A percentile compares a stretch with the other conserved stretches of the same genome.
Conservation (phyloP, 495 filamentous ascomycete genomes). For the Penicillium soppii region DNA sequence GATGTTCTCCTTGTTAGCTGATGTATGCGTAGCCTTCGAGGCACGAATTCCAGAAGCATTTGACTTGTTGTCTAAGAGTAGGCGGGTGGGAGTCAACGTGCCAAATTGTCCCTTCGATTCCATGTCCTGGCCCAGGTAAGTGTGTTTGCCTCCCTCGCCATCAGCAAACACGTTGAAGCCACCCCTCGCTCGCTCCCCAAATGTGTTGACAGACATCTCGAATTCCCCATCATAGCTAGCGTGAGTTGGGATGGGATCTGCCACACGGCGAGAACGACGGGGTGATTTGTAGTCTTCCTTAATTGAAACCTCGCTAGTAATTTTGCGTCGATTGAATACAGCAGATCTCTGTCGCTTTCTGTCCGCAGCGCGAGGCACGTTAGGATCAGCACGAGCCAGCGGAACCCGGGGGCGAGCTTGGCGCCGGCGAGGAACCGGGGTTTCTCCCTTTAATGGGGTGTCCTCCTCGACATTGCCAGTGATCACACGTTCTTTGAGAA, state of each 20-base stretch:
- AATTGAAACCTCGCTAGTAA: not conserved
- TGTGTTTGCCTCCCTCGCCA: constrained; percentile 6
- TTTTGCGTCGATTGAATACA: constrained; percentile 2
- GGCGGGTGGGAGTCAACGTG: constrained; percentile 22
- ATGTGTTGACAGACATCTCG: constrained; percentile 21
- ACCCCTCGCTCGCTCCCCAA: constrained; percentile 18
- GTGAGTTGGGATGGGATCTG: constrained; percentile 5
- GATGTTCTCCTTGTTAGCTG: constrained; percentile 43
- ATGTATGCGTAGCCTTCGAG: constrained; percentile 2
- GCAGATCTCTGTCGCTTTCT: constrained; percentile 22
- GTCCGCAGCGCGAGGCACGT: constrained; percentile 28
- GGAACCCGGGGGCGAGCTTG: constrained; percentile 24
- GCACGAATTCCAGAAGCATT: constrained; percentile 11
- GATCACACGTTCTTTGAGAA: constrained; percentile 57
- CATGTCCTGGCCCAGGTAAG: constrained; percentile 10
- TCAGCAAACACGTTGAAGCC: constrained; percentile 42
- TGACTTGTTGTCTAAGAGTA: constrained; percentile 21
- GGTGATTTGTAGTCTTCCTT: not conserved
- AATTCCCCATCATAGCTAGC: constrained; percentile 32
- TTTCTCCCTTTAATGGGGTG: constrained; percentile 49
- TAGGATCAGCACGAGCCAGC: constrained; percentile 32
- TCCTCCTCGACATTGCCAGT: constrained; percentile 54
- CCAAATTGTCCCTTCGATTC: constrained; percentile 7
- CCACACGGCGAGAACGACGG: constrained; percentile 1
- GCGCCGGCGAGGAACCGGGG: constrained; percentile 41